These are phyloP conservation scores for Durio zibethinus DNA, from an alignment of 345 rosid genomes.

Conservation along the genomic window DNA sequence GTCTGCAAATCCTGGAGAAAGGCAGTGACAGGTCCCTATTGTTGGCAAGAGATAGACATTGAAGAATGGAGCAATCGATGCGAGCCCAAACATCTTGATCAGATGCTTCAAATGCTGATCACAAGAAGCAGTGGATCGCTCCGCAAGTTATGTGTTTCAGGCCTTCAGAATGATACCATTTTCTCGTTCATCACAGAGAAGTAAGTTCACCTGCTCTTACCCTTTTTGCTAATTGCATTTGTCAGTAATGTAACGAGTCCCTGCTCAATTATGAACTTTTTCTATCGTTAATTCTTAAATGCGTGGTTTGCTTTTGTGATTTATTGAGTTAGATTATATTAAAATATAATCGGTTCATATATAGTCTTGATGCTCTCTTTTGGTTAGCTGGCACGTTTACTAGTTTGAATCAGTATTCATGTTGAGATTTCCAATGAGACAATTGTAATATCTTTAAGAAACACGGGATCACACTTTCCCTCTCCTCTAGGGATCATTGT, in stretches of 20 bases:
- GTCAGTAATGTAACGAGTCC: background rate
- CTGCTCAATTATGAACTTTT: background rate
- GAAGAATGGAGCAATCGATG: slow-evolving; percentile 68
- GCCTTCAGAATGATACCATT: slow-evolving; percentile 47
- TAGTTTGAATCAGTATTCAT: background rate
- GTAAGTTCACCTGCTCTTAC: slow-evolving; percentile 41
- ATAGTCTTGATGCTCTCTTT: background rate
- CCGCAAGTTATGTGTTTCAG: slow-evolving; percentile 57
- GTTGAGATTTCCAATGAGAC: background rate
- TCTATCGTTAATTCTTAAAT: background rate
- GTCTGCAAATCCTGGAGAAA: slow-evolving; percentile 89
- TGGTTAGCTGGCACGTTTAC: background rate
- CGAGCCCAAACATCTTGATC: slow-evolving; percentile 43
- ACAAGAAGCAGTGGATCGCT: slow-evolving; percentile 69
- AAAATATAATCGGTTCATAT: no score
- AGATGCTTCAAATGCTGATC: slow-evolving; percentile 74
- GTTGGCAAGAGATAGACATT: slow-evolving; percentile 93
- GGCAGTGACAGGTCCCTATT: slow-evolving; percentile 79
- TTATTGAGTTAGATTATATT: background rate
- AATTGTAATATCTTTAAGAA: background rate
- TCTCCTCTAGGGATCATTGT: background rate
- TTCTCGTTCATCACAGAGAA: slow-evolving; percentile 72
- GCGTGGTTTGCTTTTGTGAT: background rate
- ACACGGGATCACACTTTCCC: background rate
- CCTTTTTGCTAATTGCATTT: background rate